A percentile compares a stretch with the other conserved stretches of the same genome.
Evolutionary conservation across 345 rosid genomes (phyloP).

Genomic region (Rubroshorea leprosula): DNA sequence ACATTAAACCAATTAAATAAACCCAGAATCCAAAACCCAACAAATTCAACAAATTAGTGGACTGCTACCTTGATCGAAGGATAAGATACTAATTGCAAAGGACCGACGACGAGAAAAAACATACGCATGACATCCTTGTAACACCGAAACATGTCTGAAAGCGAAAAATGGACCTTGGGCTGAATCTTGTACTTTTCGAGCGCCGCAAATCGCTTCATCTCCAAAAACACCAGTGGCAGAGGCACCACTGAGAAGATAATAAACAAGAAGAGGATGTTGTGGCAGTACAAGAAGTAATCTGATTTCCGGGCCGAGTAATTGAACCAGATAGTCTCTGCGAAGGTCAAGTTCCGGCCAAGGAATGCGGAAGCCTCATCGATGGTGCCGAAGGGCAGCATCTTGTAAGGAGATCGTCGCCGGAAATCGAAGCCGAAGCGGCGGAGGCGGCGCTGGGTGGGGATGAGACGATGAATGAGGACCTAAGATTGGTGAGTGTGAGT

Average conservation of each 20-base stretch:
- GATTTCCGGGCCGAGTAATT: constrained; percentile 75
- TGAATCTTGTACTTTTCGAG: constrained; percentile 75
- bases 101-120: constrained; percentile 76
- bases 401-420: constrained; percentile 12
- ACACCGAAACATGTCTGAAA: constrained; percentile 52
- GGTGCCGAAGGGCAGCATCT: constrained; percentile 71
- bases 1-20: background rate
- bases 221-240: constrained; percentile 52
- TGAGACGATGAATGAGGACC: no score
- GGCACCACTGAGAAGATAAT: constrained; percentile 68
- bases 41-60: background rate
- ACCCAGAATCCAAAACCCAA: background rate
- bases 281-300: constrained; percentile 80
- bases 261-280: constrained; percentile 70
- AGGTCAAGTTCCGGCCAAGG: constrained; percentile 70
- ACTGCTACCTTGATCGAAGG: constrained; percentile 67
- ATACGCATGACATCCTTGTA: constrained; percentile 70
- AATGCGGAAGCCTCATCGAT: constrained; percentile 56
- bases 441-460: constrained; percentile 1
- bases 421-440: constrained; percentile 1
- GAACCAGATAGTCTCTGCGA: constrained; percentile 70
- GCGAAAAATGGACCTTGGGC: constrained; percentile 65
- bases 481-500: constrained; percentile 4
- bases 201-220: constrained; percentile 41
- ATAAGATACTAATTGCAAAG: constrained; percentile 74